phyloP scores from a whole-genome alignment of 176 grass and related monocot genomes.

The Triticum dicoccoides region DNA sequence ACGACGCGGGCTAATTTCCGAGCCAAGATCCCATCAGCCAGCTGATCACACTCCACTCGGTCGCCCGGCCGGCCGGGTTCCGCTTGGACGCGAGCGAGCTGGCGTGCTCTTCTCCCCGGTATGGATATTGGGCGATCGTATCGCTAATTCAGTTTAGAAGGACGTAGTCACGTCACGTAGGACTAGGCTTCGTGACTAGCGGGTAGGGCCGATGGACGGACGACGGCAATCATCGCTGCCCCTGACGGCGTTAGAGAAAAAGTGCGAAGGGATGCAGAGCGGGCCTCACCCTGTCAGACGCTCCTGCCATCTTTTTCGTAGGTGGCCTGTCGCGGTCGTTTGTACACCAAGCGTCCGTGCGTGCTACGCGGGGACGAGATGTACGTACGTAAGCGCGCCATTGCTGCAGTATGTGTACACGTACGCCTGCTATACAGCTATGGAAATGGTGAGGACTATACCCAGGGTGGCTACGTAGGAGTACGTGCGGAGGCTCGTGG shows the following conservation, averaged over 20 bases:
- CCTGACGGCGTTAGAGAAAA: neutral
- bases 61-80: neutral
- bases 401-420: neutral
- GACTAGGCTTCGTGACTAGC: neutral
- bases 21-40: neutral
- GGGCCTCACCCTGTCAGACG: slow-evolving; percentile 19
- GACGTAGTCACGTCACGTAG: neutral
- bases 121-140: neutral
- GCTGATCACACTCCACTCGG: neutral
- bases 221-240: slow-evolving; percentile 11
- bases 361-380: neutral
- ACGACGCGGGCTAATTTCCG: neutral
- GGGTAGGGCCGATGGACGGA: neutral
- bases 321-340: slow-evolving; percentile 25
- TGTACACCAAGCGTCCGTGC: neutral
- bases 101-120: neutral
- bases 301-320: neutral
- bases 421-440: too few species aligned
- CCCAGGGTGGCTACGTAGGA: too few species aligned
- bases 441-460: too few species aligned
- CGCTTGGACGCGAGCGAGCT: neutral
- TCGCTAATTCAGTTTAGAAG: neutral
- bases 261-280: neutral
- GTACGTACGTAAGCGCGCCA: neutral
- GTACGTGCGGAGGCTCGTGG: neutral